Conservation (phyloP, 1,284 basidiomycete genomes). For the Cryptococcus maquisensis region DNA sequence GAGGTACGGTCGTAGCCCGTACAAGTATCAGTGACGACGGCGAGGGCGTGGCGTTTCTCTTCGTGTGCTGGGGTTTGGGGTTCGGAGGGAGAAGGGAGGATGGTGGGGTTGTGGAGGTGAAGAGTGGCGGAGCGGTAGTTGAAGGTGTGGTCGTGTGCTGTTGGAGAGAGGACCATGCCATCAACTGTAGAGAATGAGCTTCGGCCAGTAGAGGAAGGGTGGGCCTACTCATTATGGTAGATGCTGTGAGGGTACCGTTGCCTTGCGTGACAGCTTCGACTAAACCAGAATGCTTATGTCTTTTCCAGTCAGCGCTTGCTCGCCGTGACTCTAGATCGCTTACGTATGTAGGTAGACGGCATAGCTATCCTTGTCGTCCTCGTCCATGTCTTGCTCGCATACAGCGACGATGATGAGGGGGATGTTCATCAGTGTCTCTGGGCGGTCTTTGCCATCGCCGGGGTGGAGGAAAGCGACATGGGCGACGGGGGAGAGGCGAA, state of each 20-base stretch:
- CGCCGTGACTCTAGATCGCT: background rate
- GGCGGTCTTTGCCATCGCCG: constrained; percentile 10
- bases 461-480: constrained; percentile 26
- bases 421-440: constrained; percentile 24
- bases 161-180: constrained; percentile 22
- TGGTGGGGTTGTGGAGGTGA: constrained; percentile 11
- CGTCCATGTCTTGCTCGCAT: constrained; percentile 9
- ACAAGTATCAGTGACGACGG: constrained; percentile 11
- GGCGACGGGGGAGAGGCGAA: constrained; percentile 11
- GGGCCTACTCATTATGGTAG: constrained; percentile 17
- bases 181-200: constrained; percentile 13
- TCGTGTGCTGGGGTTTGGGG: constrained; percentile 1
- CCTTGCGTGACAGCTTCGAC: constrained; percentile 18
- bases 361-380: constrained; percentile 10
- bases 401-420: constrained; percentile 16
- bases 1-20: constrained; percentile 14
- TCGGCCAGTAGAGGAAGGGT: background rate
- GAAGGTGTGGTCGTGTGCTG: constrained; percentile 23
- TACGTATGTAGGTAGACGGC: constrained; percentile 22
- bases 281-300: constrained; percentile 20
- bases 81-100: constrained; percentile 6
- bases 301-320: constrained; percentile 1
- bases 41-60: constrained; percentile 17
- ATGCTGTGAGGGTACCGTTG: constrained; percentile 14
- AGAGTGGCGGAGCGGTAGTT: constrained; percentile 24